phyloP scores from a whole-genome alignment of 352 stramenopile genomes.

The Pythium periplocum region DNA sequence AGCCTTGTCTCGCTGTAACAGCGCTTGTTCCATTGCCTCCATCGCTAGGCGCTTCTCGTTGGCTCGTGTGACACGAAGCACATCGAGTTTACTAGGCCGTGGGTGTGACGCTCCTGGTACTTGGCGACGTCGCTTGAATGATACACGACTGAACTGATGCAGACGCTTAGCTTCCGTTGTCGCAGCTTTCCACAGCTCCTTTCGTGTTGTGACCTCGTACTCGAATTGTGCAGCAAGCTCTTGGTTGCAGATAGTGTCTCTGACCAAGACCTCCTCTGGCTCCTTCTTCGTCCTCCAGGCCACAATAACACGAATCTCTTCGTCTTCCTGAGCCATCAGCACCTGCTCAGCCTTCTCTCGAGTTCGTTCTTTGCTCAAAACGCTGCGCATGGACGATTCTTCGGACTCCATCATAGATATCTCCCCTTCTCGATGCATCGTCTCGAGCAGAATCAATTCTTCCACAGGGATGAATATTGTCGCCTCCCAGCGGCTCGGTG shows the following conservation, averaged over 20 bases:
- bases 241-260: conserved; percentile 22
- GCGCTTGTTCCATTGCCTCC: conserved; percentile 36
- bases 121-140: conserved; percentile 14
- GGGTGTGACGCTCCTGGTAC: conserved; percentile 2
- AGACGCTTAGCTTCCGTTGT: conserved; percentile 30
- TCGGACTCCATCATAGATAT: conserved; percentile 37
- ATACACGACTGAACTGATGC: conserved; percentile 25
- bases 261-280: conserved; percentile 25
- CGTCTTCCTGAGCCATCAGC: conserved; percentile 47
- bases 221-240: conserved; percentile 43
- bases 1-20: conserved; percentile 27
- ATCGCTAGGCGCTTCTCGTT: conserved; percentile 66
- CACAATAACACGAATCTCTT: conserved; percentile 23
- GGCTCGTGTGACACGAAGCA: conserved; percentile 41
- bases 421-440: conserved; percentile 41
- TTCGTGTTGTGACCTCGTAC: conserved; percentile 36
- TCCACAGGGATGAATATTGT: conserved; percentile 44
- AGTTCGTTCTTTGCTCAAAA: conserved; percentile 17
- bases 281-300: conserved; percentile 38
- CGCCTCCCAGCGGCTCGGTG: conserved; percentile 35
- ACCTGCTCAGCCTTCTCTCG: conserved; percentile 20
- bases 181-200: conserved; percentile 17
- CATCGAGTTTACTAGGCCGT: conserved; percentile 32
- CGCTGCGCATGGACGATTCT: conserved; percentile 20
- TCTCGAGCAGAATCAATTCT: conserved; percentile 40